A percentile compares a stretch with the other conserved stretches of the same genome.
phyloP scores from a whole-genome alignment of 805 yeast genomes.

The Metahyphopichia silvanorum region DNA sequence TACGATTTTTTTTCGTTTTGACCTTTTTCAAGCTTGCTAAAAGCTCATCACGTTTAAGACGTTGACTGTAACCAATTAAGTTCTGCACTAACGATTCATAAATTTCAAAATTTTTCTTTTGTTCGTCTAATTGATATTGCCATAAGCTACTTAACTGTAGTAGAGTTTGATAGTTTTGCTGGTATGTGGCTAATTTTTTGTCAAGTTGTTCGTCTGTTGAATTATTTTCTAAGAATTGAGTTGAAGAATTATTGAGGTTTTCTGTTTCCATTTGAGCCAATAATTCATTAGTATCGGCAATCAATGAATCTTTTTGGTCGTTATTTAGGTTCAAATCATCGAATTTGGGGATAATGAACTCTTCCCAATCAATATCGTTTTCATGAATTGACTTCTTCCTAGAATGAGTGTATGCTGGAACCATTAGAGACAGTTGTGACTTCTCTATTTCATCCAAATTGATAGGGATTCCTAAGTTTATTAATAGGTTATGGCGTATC shows the following conservation, averaged over 20 bases:
- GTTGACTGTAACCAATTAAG: slow-evolving; percentile 86
- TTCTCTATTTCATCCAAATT: slow-evolving; percentile 53
- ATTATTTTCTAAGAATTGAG: slow-evolving; percentile 17
- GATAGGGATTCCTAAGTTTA: slow-evolving; percentile 70
- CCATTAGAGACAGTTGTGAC: background rate
- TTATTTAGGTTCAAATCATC: slow-evolving; percentile 24
- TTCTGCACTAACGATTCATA: slow-evolving; percentile 88
- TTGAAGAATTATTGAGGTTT: slow-evolving; percentile 28
- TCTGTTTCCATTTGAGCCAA: slow-evolving; percentile 32
- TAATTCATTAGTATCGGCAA: slow-evolving; percentile 22
- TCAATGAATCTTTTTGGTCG: slow-evolving; percentile 21
- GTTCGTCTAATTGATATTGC: slow-evolving; percentile 46
- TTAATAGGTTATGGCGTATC: slow-evolving; percentile 58
- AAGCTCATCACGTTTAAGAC: slow-evolving; percentile 53
- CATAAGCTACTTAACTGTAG: slow-evolving; percentile 41
- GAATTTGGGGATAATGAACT: slow-evolving; percentile 34
- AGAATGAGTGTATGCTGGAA: slow-evolving; percentile 2
- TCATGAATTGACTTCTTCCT: slow-evolving; percentile 23
- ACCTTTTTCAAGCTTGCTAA: slow-evolving; percentile 28
- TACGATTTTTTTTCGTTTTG: slow-evolving; percentile 13
- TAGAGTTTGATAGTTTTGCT: slow-evolving; percentile 22
- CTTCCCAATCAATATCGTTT: slow-evolving; percentile 32
- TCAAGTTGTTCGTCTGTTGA: slow-evolving; percentile 21
- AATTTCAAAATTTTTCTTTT: slow-evolving; percentile 64
- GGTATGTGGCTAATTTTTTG: slow-evolving; percentile 33